Evolutionary conservation across 805 yeast genomes (phyloP), one percentile per base, ranked within the genome.

Genomic region (Saccharomycopsis guyanensis): DNA sequence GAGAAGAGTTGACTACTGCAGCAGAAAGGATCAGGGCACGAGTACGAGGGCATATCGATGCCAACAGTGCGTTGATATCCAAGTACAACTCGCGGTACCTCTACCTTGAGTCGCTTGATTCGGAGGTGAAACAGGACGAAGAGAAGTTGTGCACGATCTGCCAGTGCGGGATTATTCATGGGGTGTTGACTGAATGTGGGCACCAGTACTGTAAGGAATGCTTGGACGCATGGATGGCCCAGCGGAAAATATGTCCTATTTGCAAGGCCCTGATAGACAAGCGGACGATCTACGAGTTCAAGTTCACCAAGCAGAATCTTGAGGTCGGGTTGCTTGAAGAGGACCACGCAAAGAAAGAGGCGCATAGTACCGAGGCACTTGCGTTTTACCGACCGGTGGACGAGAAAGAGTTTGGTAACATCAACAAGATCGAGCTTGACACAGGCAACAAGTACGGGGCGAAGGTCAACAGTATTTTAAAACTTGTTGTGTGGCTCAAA

Each of bases 141-240:
- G 75, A 69, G 7, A 59, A 71, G 45, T 62, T 72, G 16, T 93
- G 98, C 62, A 73, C 80, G 27, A 89, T 93, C 50, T 93, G 98
- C 60, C 76, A 83, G 18, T 72, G 79, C 3, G 59, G 74, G 1
- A 86, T 88, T 42, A 68, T 75, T 2, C 69, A 78, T 34, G 98
- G 98, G 0, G 73, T 93, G 0, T 66, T 93, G 46, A 82, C 95
- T 0, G 78, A 78, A 7, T 93, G 98, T 70, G 97, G 97, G 0
- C 98, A 93, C 63, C 80, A 79, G 55, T 93, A 83, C 59, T 93
- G 98, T 60, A 75, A 77, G 47, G 84, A 76, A 1, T 93, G 98
- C 61, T 67, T 93, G 32, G 71, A 66, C 16, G 78, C 71, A 45
- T 93, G 98, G 98, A 59, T 83, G 43, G 64, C 62, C 18, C 67